Conservation (phyloP, 768 basidiomycete genomes). For the Lactifluus volemus region DNA sequence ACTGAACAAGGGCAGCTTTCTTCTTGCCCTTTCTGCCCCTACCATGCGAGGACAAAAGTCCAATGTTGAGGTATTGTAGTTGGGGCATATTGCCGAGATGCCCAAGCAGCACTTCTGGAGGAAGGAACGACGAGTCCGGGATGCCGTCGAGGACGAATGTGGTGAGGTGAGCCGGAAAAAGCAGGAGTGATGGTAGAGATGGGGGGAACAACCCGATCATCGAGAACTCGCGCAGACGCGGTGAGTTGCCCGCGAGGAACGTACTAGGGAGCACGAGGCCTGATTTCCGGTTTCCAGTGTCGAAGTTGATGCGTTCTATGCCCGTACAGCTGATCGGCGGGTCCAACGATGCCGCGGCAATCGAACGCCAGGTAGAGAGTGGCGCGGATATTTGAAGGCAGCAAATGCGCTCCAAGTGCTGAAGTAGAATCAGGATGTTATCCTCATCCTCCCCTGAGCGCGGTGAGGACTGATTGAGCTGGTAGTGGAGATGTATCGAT, state of each 20-base stretch:
- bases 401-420: neutral
- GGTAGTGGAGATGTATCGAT: neutral
- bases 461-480: neutral
- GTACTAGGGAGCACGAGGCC: neutral
- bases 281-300: neutral
- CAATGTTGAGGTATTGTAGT: neutral
- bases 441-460: neutral
- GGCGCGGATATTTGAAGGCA: neutral
- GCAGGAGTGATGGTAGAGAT: neutral
- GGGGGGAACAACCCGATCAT: neutral
- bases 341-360: neutral
- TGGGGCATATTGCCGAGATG: neutral
- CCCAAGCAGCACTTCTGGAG: neutral
- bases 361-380: neutral
- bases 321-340: neutral
- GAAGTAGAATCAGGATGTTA: neutral
- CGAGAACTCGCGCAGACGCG: neutral
- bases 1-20: no score
- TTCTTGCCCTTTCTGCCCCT: neutral
- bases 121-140: neutral
- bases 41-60: neutral
- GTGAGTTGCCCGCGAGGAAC: neutral
- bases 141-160: neutral
- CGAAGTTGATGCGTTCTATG: neutral
- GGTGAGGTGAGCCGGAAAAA: neutral